Evolutionary conservation across 2,329 filamentous ascomycete genomes (phyloP), one percentile per base, ranked within the genome.

Genomic region (Microdochium paspali): DNA sequence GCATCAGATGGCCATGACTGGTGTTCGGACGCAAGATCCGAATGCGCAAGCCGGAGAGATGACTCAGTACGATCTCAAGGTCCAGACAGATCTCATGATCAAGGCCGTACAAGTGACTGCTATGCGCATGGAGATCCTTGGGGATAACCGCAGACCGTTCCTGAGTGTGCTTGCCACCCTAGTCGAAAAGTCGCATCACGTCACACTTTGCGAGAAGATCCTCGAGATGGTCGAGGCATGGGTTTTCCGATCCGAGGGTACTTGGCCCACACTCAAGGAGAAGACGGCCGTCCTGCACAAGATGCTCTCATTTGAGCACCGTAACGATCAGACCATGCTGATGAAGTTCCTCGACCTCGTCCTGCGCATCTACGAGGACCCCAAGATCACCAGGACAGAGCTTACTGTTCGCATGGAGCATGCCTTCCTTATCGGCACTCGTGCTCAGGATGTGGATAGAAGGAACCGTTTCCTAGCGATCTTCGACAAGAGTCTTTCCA

Each of bases 251-350:
- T 93, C 89, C 0, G 90, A 89, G 49, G 93, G 95, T 53, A 93
- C 90, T 2, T 96, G 93, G 77, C 93, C 93, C 1, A 98, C 93
- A 0, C 76, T 98, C 1, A 99, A 99, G 65, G 94, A 98, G 67
- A 98, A 98, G 72, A 97, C 91, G 0, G 94, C 94, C 1, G 93
- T 99, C 1, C 71, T 99, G n/a, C 90, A 95, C 58, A 99, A 98
- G 69, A 99, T 99, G 93, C 72, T 97, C 15, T 84, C 90, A 0
- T 98, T 98, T 56, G 93, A 99, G 66, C 82, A 87, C 49, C 80
- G 93, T 32, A 70, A 77, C 24, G 91, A 97, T 61, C 80, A 84
- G 26, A 89, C 85, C 0, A 84, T 98, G 69, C 74, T 98, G 49
- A 90, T 85, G 55, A 91, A 91, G 61, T 99, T 97, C 70, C 74